A percentile compares a stretch with the other conserved stretches of the same genome.
phyloP scores from a whole-genome alignment of 108 stramenopile species.

The Fragilaria crotonensis region DNA sequence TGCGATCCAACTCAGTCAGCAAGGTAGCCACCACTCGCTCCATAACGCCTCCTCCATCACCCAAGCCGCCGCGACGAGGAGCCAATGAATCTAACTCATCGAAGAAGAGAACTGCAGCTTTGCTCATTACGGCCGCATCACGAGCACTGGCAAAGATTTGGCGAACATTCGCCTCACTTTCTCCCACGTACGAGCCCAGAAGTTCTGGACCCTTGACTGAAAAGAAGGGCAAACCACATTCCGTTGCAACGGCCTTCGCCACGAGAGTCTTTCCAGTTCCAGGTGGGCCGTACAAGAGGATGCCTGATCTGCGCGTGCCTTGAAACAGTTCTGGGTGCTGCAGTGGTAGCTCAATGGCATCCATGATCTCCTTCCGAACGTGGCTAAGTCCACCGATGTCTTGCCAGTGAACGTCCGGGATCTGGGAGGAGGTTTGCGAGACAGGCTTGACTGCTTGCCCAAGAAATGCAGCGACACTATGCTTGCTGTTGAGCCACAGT shows the following conservation, averaged over 20 bases:
- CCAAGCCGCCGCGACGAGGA: conserved; percentile 78
- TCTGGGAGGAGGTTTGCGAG: conserved; percentile 16
- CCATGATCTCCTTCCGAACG: conserved; percentile 94
- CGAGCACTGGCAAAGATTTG: conserved; percentile 74
- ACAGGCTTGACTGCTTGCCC: conserved; percentile 9
- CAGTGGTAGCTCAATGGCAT: conserved; percentile 96
- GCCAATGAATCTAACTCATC: conserved; percentile 98
- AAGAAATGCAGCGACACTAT: neutral
- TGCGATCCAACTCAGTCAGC: conserved; percentile 81
- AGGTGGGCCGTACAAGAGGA: conserved; percentile 79
- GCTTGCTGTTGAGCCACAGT: neutral
- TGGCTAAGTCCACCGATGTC: conserved; percentile 95
- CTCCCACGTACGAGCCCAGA: conserved; percentile 95
- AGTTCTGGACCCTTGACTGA: conserved; percentile 93
- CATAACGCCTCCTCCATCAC: conserved; percentile 90
- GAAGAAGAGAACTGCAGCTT: conserved; percentile 82
- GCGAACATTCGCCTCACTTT: conserved; percentile 94
- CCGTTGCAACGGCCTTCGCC: conserved; percentile 98
- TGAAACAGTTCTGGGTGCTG: conserved; percentile 92
- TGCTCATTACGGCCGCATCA: conserved; percentile 40
- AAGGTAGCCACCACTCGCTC: conserved; percentile 92
- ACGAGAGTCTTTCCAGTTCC: conserved; percentile 98
- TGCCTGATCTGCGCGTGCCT: conserved; percentile 70
- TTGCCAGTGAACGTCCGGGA: conserved; percentile 81
- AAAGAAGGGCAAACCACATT: conserved; percentile 93